A percentile compares a stretch with the other conserved stretches of the same genome.
phyloP scores from a whole-genome alignment of 805 yeast genomes.

The Dipodascopsis tothii region DNA sequence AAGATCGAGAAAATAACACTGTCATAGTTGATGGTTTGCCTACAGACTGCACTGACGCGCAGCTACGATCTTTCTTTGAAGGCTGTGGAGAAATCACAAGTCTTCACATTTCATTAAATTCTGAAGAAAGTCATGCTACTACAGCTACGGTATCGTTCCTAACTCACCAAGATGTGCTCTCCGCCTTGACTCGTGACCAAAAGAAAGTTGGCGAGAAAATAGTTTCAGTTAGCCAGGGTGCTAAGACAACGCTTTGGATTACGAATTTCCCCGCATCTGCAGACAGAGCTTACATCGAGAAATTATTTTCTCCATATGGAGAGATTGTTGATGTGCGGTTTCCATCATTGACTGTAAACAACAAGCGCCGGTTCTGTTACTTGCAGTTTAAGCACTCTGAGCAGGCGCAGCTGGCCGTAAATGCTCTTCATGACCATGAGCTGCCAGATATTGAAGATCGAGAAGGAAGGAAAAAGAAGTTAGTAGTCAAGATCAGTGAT shows the following conservation, averaged over 20 bases:
- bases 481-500: constrained; percentile 57
- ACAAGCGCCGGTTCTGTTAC: constrained; percentile 65
- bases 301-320: constrained; percentile 39
- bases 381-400: constrained; percentile 45
- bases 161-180: constrained; percentile 40
- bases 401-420: constrained; percentile 42
- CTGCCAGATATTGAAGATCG: constrained; percentile 14
- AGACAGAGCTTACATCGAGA: constrained; percentile 35
- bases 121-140: constrained; percentile 10
- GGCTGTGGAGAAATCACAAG: constrained; percentile 52
- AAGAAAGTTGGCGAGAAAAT: constrained; percentile 40
- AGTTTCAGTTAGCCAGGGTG: constrained; percentile 41
- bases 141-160: constrained; percentile 56
- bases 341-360: constrained; percentile 52
- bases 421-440: constrained; percentile 30
- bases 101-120: constrained; percentile 10
- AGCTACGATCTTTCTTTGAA: constrained; percentile 40
- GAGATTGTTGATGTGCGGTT: constrained; percentile 46
- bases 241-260: constrained; percentile 56
- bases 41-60: constrained; percentile 33
- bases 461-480: constrained; percentile 22
- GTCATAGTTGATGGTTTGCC: constrained; percentile 50
- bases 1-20: constrained; percentile 47
- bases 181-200: constrained; percentile 54
- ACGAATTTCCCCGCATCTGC: constrained; percentile 62